Percentiles rank a stretch among this genome's conserved stretches.
phyloP scores from a whole-genome alignment of 352 stramenopile genomes.

The Phytophthora citricola region DNA sequence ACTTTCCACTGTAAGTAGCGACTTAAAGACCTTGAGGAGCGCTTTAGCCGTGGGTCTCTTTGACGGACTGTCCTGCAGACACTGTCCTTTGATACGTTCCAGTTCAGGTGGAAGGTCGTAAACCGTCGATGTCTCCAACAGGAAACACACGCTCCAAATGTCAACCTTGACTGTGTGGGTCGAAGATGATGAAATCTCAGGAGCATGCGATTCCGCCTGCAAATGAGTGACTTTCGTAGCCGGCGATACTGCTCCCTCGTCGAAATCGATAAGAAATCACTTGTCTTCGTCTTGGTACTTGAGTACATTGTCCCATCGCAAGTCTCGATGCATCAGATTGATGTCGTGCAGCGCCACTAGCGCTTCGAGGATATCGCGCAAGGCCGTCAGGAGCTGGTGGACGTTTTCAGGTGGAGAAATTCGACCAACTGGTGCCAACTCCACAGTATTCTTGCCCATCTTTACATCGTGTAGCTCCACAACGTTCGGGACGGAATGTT shows the following conservation, averaged over 20 bases:
- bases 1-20: not conserved
- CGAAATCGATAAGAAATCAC: constrained; percentile 19
- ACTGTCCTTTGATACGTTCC: not conserved
- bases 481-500: constrained; percentile 16
- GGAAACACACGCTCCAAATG: constrained; percentile 18
- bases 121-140: constrained; percentile 7
- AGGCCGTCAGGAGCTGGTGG: constrained; percentile 17
- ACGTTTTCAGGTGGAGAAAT: constrained; percentile 5
- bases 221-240: constrained; percentile 15
- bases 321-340: constrained; percentile 25
- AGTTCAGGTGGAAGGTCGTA: constrained; percentile 14
- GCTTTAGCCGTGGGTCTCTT: not conserved
- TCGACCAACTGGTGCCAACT: constrained; percentile 14
- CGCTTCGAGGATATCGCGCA: constrained; percentile 22
- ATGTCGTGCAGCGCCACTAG: constrained; percentile 27
- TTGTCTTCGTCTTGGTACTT: constrained; percentile 23
- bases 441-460: constrained; percentile 14
- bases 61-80: not conserved
- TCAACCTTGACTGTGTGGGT: constrained; percentile 23
- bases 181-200: constrained; percentile 16
- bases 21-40: not conserved
- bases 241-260: constrained; percentile 8
- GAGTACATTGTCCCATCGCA: constrained; percentile 25
- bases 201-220: constrained; percentile 29
- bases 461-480: constrained; percentile 17